These are phyloP conservation scores for Biancaea sappan DNA, from an alignment of 306 rosid genomes.

Conservation along the genomic window DNA sequence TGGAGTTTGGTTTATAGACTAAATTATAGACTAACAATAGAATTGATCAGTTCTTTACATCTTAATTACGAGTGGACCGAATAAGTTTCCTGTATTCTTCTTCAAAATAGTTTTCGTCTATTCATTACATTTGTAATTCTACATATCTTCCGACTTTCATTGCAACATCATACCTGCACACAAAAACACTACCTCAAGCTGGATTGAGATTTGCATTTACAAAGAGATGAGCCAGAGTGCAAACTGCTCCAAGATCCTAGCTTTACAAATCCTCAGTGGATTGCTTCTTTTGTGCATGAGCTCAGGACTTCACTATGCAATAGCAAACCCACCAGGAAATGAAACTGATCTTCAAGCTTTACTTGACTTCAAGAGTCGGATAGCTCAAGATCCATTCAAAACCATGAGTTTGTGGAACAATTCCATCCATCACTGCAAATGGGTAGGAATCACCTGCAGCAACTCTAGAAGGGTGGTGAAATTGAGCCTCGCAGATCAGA, in stretches of 20 bases:
- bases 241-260: neutral
- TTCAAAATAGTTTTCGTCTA: neutral
- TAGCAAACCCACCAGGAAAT: neutral
- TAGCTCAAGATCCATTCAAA: slow-evolving; percentile 38
- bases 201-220: neutral
- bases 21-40: no score
- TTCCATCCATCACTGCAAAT: slow-evolving; percentile 43
- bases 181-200: neutral
- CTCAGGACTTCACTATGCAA: neutral
- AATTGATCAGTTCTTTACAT: no score
- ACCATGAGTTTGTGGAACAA: slow-evolving; percentile 51
- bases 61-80: neutral
- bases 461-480: slow-evolving; percentile 20
- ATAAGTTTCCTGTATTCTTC: neutral
- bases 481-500: slow-evolving; percentile 25
- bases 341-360: slow-evolving; percentile 42
- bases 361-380: slow-evolving; percentile 39
- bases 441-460: slow-evolving; percentile 50
- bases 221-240: slow-evolving; percentile 22
- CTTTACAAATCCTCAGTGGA: slow-evolving; percentile 10
- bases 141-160: neutral
- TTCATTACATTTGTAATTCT: neutral
- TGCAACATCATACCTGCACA: neutral
- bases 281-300: slow-evolving; percentile 25
- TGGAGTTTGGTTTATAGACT: no score